phyloP scores from a whole-genome alignment of 176 grass and related monocot species.

The Raddia guianensis region DNA sequence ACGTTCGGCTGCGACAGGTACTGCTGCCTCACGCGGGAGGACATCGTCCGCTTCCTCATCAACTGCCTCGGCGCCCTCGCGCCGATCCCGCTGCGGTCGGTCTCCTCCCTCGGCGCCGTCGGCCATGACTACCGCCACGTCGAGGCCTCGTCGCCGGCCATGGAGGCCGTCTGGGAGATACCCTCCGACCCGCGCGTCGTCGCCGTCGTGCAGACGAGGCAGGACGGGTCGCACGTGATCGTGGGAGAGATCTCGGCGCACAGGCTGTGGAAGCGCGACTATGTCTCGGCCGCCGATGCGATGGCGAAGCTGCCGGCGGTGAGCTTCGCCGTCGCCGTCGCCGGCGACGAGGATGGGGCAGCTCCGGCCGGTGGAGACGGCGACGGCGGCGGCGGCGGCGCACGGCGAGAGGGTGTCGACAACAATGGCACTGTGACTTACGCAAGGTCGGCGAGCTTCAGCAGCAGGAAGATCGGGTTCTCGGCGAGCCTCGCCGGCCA shows the following conservation, averaged over 20 bases:
- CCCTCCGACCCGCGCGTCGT: slow-evolving; percentile 44
- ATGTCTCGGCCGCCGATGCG: slow-evolving; percentile 50
- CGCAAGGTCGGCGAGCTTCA: slow-evolving; percentile 22
- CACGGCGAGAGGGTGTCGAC: background rate
- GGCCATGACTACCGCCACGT: slow-evolving; percentile 41
- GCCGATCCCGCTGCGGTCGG: slow-evolving; percentile 54
- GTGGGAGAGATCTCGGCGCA: slow-evolving; percentile 63
- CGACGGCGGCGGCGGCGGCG: background rate
- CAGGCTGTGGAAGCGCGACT: slow-evolving; percentile 58
- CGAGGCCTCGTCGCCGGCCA: slow-evolving; percentile 51
- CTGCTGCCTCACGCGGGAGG: slow-evolving; percentile 62
- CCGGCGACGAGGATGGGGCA: slow-evolving; percentile 16
- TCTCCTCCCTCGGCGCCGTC: slow-evolving; percentile 59
- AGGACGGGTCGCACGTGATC: slow-evolving; percentile 41
- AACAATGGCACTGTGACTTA: background rate
- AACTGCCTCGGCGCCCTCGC: slow-evolving; percentile 66
- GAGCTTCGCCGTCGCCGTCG: slow-evolving; percentile 47
- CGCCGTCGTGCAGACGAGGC: slow-evolving; percentile 47
- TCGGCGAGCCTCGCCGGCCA: slow-evolving; percentile 23
- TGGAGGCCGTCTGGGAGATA: slow-evolving; percentile 30
- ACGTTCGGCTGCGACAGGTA: slow-evolving; percentile 44
- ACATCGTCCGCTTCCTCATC: slow-evolving; percentile 69
- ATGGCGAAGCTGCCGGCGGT: slow-evolving; percentile 56
- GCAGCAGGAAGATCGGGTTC: slow-evolving; percentile 32
- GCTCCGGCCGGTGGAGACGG: background rate